phyloP scores from a whole-genome alignment of 2,329 filamentous ascomycete species.

The Stylonectria norvegica region DNA sequence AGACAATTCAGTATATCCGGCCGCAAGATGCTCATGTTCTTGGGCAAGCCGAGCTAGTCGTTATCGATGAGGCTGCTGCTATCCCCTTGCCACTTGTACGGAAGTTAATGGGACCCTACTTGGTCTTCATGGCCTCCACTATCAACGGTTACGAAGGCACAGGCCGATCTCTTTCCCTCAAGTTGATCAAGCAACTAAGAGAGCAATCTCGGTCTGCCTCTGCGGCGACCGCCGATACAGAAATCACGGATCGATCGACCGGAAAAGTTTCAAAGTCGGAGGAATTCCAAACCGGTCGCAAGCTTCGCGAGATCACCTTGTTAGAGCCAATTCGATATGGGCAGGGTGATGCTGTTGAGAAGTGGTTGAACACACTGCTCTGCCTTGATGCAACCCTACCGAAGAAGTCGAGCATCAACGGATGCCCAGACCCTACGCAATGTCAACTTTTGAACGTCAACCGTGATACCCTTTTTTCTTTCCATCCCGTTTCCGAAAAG shows the following conservation, averaged over 20 bases:
- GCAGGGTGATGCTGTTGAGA: slow-evolving; percentile 85
- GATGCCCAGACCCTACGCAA: slow-evolving; percentile 84
- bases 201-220: slow-evolving; percentile 76
- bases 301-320: slow-evolving; percentile 86
- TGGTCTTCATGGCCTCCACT: slow-evolving; percentile 98
- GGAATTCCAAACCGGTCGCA: slow-evolving; percentile 65
- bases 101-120: slow-evolving; percentile 92
- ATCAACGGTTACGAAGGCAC: slow-evolving; percentile 99
- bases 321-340: slow-evolving; percentile 94
- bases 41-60: slow-evolving; percentile 89
- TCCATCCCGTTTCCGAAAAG: slow-evolving; percentile 93
- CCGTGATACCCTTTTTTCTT: slow-evolving; percentile 95
- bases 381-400: slow-evolving; percentile 92
- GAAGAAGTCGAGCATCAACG: slow-evolving; percentile 66
- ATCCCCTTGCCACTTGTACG: slow-evolving; percentile 89
- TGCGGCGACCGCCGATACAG: slow-evolving; percentile 55
- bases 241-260: slow-evolving; percentile 75
- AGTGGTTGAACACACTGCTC: slow-evolving; percentile 91
- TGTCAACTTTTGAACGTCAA: slow-evolving; percentile 94
- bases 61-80: slow-evolving; percentile 96
- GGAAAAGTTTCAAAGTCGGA: slow-evolving; percentile 66
- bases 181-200: slow-evolving; percentile 93
- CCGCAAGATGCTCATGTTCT: slow-evolving; percentile 94
- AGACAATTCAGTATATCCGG: slow-evolving; percentile 98
- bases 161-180: slow-evolving; percentile 87